phyloP scores from a whole-genome alignment of 2,329 filamentous ascomycete genomes.

The Cladosporium sp. region DNA sequence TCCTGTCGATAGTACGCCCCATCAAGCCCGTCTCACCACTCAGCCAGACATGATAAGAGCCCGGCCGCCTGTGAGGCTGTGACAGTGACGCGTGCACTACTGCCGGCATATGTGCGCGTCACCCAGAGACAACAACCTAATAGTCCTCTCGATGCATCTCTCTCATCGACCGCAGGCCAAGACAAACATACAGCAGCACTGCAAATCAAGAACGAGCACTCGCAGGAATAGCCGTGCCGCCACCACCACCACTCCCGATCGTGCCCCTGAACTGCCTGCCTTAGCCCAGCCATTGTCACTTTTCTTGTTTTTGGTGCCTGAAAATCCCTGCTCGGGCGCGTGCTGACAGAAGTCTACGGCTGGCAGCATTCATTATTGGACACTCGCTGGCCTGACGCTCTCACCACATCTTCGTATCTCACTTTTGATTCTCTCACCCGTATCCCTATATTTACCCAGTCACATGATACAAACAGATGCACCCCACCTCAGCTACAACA shows the following conservation, averaged over 20 bases:
- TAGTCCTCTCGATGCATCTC: neutral
- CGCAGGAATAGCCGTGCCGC: neutral
- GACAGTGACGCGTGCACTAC: neutral
- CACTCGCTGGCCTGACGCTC: neutral
- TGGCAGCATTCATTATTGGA: neutral
- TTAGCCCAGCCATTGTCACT: slow-evolving; percentile 11
- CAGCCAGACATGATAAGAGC: neutral
- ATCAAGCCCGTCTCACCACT: neutral
- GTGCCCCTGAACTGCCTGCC: slow-evolving; percentile 16
- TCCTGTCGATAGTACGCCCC: neutral
- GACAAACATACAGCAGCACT: neutral
- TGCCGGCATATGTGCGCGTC: slow-evolving; percentile 5
- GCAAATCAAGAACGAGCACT: neutral
- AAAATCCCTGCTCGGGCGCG: slow-evolving; percentile 7
- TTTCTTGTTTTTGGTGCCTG: slow-evolving; percentile 19
- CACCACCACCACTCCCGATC: neutral
- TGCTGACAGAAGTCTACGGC: slow-evolving; percentile 14
- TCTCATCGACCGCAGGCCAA: neutral
- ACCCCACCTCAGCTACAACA: neutral
- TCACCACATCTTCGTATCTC: slow-evolving; percentile 5
- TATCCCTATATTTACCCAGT: neutral
- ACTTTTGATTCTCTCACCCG: neutral
- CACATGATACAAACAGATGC: neutral
- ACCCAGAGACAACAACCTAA: neutral
- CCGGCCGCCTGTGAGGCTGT: slow-evolving; percentile 2